phyloP scores from a whole-genome alignment of 495 filamentous ascomycete species.

The Polyplosphaeria fusca region DNA sequence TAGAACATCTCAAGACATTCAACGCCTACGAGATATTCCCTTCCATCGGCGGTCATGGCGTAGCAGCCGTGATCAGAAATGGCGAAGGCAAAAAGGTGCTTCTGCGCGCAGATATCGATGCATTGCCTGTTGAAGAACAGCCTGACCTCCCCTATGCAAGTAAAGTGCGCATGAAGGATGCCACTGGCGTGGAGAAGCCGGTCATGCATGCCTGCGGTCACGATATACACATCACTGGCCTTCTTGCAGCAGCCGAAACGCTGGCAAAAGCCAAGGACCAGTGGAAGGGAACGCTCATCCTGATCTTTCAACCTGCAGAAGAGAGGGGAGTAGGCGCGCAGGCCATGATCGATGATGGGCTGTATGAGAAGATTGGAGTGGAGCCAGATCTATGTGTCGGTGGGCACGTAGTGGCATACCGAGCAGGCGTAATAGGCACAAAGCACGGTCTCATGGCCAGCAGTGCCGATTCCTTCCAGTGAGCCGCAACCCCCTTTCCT shows the following conservation, averaged over 20 bases:
- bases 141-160: constrained; percentile 58
- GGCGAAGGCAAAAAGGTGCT: constrained; percentile 53
- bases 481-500: not conserved
- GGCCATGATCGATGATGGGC: constrained; percentile 60
- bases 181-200: constrained; percentile 47
- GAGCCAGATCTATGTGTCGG: constrained; percentile 57
- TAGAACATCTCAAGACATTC: constrained; percentile 1
- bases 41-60: constrained; percentile 16
- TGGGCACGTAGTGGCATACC: constrained; percentile 52
- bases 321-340: constrained; percentile 55
- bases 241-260: constrained; percentile 52
- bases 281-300: constrained; percentile 58
- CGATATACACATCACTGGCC: constrained; percentile 56
- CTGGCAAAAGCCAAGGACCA: constrained; percentile 42
- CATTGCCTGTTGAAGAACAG: constrained; percentile 55
- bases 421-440: constrained; percentile 37
- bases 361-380: constrained; percentile 53
- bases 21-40: constrained; percentile 11
- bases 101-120: constrained; percentile 62
- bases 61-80: constrained; percentile 56
- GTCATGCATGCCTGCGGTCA: constrained; percentile 71
- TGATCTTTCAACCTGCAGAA: constrained; percentile 61
- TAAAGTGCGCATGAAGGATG: constrained; percentile 41
- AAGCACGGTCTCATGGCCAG: constrained; percentile 32
- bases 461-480: constrained; percentile 32